Percentiles rank a stretch among this genome's conserved stretches.
Conservation (phyloP, 1,139 yeast genomes). For the Pneumocystis jirovecii region DNA sequence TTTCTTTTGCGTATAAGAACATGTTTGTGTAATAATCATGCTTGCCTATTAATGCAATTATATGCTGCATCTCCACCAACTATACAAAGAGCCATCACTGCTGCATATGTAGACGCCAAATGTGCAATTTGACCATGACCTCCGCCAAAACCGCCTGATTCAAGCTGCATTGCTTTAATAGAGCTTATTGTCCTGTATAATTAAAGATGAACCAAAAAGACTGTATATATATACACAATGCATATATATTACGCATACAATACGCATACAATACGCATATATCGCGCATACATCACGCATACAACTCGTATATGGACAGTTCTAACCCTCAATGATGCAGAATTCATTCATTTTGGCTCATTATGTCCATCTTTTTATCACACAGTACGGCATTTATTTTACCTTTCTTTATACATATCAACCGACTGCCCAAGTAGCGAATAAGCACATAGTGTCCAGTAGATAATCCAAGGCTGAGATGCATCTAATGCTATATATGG, state of each 20-base stretch:
- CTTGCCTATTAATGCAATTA: constrained; percentile 31
- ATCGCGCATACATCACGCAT: constrained; percentile 11
- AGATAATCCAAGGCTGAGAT: constrained; percentile 78
- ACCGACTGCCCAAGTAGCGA: constrained; percentile 26
- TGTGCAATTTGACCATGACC: constrained; percentile 73
- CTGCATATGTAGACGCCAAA: constrained; percentile 75
- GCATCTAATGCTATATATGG: constrained; percentile 51
- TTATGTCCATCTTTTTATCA: background rate
- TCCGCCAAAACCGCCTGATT: constrained; percentile 65
- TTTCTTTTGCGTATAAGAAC: background rate
- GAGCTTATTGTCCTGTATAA: constrained; percentile 24
- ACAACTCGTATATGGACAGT: background rate
- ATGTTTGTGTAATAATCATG: constrained; percentile 4
- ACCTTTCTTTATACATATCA: constrained; percentile 6
- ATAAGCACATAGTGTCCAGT: constrained; percentile 62
- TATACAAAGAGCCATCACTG: constrained; percentile 45
- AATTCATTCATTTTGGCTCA: background rate
- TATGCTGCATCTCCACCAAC: constrained; percentile 35
- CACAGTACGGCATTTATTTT: background rate
- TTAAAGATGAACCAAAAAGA: background rate
- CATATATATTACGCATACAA: constrained; percentile 12
- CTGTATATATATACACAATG: background rate
- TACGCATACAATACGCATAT: background rate
- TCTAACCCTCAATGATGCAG: no score
- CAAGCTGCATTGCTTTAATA: constrained; percentile 5